Evolutionary conservation across 345 rosid species (phyloP), one percentile per base, ranked within the genome.

Genomic region (Sonneratia alba): DNA sequence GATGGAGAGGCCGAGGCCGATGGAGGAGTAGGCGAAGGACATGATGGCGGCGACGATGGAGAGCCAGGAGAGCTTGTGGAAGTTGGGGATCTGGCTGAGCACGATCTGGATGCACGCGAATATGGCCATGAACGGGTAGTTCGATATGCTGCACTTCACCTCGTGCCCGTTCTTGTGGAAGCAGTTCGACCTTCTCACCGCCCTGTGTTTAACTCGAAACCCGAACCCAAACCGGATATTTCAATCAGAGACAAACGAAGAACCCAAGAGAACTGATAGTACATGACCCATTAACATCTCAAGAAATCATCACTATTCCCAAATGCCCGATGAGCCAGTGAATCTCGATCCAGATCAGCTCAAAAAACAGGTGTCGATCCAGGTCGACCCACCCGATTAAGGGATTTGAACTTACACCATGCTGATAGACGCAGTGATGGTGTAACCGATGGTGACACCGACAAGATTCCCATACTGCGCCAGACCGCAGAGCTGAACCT

Each of bases 31-130:
- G 69, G 89, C 80, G 32, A 93, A 91, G 48, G 97, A 93, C 98
- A 93, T 93, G 48, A 93, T 67, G 21, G 97, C 94, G 0, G 97
- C 97, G 6, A 93, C 55, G 43, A 91, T 77, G 2, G 98, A 93
- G 77, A 93, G 96, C 92, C 91, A 91, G n/a, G 97, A 87, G 40
- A 93, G 97, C 72, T 91, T 81, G 83, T 89, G 91, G 37, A 93
- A 93, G 77, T 89, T 85, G 1, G 91, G 96, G 72, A 91, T 91
- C 77, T 93, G 97, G 86, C 96, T 87, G 3, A 93, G 86, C 61
- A 91, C 19, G 14, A 91, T 78, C 74, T 93, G 92, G 67, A 88
- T 79, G 82, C 76, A 71, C 32, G 89, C 94, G 68, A 91, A 93
- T 47, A 85, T 71, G 34, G 79, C 79, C 94, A 93, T 89, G 83